Conservation (phyloP, 768 basidiomycete species). For the Xerocomus spinulosus region DNA sequence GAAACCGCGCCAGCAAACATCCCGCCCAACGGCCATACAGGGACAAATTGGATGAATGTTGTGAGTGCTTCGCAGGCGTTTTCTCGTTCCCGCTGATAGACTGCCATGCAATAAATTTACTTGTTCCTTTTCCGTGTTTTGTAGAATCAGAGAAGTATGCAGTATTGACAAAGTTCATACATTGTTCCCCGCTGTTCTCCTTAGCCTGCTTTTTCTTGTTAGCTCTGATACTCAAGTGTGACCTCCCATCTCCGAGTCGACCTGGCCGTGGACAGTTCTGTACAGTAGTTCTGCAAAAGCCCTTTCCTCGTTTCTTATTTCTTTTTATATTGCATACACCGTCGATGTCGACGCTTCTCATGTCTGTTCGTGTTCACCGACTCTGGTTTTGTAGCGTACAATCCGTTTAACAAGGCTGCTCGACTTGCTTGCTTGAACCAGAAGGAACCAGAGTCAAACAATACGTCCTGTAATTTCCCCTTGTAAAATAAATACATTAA, state of each 20-base stretch:
- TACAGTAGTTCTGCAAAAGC: slow-evolving; percentile 19
- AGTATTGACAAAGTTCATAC: slow-evolving; percentile 18
- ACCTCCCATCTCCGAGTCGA: background rate
- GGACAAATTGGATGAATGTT: slow-evolving; percentile 41
- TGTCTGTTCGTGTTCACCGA: slow-evolving; percentile 4
- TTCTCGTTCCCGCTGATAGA: slow-evolving; percentile 31
- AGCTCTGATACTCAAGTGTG: slow-evolving; percentile 1
- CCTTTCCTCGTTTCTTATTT: slow-evolving; percentile 27
- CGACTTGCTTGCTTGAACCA: slow-evolving; percentile 1
- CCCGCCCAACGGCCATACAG: slow-evolving; percentile 29
- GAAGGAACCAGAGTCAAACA: too few relatives aligned
- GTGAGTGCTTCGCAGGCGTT: slow-evolving; percentile 35
- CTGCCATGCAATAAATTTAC: slow-evolving; percentile 8
- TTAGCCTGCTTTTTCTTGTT: slow-evolving; percentile 3
- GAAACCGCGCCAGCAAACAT: slow-evolving; percentile 47
- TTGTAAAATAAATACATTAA: background rate
- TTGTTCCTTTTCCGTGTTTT: background rate
- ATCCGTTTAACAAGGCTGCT: slow-evolving; percentile 11
- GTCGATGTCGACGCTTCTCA: background rate
- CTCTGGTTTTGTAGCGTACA: slow-evolving; percentile 10
- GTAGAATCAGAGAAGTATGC: slow-evolving; percentile 24
- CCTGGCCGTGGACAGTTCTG: slow-evolving; percentile 16
- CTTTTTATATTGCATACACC: slow-evolving; percentile 33
- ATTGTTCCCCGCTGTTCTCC: background rate
- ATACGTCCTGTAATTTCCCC: too few relatives aligned